These are phyloP conservation scores for Fusarium tupiense DNA, from an alignment of 2,329 filamentous ascomycete genomes.

Conservation along the genomic window DNA sequence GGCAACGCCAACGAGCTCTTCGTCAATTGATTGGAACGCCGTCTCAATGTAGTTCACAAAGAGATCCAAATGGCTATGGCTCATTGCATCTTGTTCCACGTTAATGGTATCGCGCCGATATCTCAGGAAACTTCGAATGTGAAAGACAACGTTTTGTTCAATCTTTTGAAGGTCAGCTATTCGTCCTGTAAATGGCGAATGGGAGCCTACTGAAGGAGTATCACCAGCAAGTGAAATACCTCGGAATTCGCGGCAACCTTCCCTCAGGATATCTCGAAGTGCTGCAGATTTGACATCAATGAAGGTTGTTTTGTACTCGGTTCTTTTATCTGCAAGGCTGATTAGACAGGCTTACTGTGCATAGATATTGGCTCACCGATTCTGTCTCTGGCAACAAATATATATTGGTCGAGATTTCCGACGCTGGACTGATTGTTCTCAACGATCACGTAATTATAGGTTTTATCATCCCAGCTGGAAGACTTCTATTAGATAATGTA, in stretches of 20 bases:
- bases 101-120: not conserved
- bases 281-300: not conserved
- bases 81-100: not conserved
- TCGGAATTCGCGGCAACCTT: not conserved
- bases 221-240: not conserved
- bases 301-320: not conserved
- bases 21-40: not conserved
- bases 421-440: not conserved
- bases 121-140: not conserved
- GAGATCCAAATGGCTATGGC: not conserved
- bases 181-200: not conserved
- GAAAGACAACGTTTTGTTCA: not conserved
- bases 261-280: conserved; percentile 20
- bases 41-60: not conserved
- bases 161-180: not conserved
- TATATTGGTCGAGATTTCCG: not conserved
- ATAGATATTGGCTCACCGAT: not conserved
- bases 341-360: not conserved
- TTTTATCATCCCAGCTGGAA: not conserved
- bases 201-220: not conserved
- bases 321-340: not conserved
- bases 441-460: not conserved
- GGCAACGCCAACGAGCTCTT: not conserved
- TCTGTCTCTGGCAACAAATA: not conserved
- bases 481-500: not conserved